Base-by-base conservation (phyloP, 1,284 basidiomycete species). In the Bondarzewia mesenterica region DNA sequence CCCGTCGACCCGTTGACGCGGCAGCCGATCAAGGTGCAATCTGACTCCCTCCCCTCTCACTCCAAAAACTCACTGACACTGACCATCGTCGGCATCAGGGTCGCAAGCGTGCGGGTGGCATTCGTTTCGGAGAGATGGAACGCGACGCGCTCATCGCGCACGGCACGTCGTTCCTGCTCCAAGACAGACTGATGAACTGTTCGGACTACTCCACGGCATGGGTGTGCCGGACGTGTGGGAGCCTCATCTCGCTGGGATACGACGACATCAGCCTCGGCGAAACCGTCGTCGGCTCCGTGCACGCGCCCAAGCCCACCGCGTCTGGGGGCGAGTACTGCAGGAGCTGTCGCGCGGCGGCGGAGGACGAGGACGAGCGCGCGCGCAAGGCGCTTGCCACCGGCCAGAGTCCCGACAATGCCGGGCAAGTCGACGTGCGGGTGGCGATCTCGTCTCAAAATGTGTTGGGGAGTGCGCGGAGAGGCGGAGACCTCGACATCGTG, bases 81-180 rank as follows among this genome's bases (percentile, higher is more conserved):
- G 5, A 10, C 29, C 29, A 10, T 4, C 5, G 14, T 25, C 41
- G 8, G n/a, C 42, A 29, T 44, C 57, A 96, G 90, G 96, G 96
- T 50, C 86, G 96, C 54, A 99, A 99, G 80, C 89, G 94, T 49
- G 93, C 90, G 36, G 96, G 96, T 63, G 96, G 96, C 66, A 99
- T 99, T 60, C 94, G 96, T 54, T 99, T 99, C 67, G 96, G 96
- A 59, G 96, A 99, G 72, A 99, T 99, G 96, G 96, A 99, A 69
- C 89, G 96, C 50, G 96, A 99, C 63, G 95, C 96, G 14, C 77
- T 99, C 46, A 91, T 99, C 58, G 96, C 96, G 3, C 96, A 99
- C 69, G 96, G 96, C 38, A 97, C 96, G 5, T 93, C 92, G 5
- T 99, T 96, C 84, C 77, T 99, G 41, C 78, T 99, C 21, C 95